These are phyloP conservation scores for Lanmaoa rubissima DNA, from an alignment of 768 basidiomycete genomes.

Conservation along the genomic window DNA sequence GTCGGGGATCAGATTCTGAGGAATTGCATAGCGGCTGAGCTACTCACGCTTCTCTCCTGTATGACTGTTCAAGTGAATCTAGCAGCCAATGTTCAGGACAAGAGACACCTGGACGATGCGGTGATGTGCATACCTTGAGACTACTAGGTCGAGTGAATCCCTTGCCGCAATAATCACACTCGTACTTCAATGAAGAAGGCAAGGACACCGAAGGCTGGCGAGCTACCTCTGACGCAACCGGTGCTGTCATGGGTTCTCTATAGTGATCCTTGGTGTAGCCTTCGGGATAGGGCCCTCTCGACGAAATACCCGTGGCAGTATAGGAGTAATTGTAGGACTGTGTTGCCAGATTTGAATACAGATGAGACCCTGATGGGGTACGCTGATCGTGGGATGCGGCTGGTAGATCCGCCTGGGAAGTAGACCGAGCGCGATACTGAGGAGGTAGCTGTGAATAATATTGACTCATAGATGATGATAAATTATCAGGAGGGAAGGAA, in stretches of 20 bases:
- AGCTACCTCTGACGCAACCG: slow-evolving; percentile 11
- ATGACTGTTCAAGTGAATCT: slow-evolving; percentile 86
- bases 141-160: slow-evolving; percentile 82
- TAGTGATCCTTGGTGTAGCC: slow-evolving; percentile 14
- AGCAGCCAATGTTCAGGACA: slow-evolving; percentile 10
- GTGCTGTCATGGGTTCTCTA: slow-evolving; percentile 12
- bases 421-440: slow-evolving; percentile 26
- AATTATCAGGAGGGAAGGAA: slow-evolving; percentile 20
- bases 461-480: slow-evolving; percentile 21
- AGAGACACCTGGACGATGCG: background rate
- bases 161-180: slow-evolving; percentile 77
- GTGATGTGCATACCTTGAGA: slow-evolving; percentile 54
- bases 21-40: background rate
- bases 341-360: slow-evolving; percentile 23
- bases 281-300: slow-evolving; percentile 26
- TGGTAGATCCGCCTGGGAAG: slow-evolving; percentile 29
- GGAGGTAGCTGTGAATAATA: slow-evolving; percentile 22
- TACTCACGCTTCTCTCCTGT: slow-evolving; percentile 81
- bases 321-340: slow-evolving; percentile 21
- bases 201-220: slow-evolving; percentile 20
- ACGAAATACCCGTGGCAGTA: slow-evolving; percentile 12
- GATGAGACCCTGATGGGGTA: slow-evolving; percentile 22
- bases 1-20: slow-evolving; percentile 14
- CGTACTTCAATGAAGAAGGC: slow-evolving; percentile 55
- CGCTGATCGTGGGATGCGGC: slow-evolving; percentile 30